A percentile compares a stretch with the other conserved stretches of the same genome.
phyloP scores from a whole-genome alignment of 2,329 filamentous ascomycete species.

The Colletotrichum falcatum region DNA sequence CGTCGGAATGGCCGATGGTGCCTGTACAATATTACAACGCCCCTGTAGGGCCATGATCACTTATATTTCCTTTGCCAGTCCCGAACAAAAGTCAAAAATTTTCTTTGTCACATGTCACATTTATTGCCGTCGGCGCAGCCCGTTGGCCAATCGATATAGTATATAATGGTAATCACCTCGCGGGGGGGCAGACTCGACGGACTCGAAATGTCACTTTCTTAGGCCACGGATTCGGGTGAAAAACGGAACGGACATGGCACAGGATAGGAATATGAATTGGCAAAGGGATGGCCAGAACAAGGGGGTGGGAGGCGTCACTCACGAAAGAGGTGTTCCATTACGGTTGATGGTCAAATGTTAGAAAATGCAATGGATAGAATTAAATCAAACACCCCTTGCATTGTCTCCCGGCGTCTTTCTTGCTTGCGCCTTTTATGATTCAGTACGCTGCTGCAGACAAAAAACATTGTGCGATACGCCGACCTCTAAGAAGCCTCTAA shows the following conservation, averaged over 20 bases:
- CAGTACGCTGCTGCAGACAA: background rate
- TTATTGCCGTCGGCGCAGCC: constrained; percentile 32
- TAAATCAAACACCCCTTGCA: constrained; percentile 33
- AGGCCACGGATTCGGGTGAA: constrained; percentile 32
- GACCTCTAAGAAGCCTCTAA: too few relatives aligned
- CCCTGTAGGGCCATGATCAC: constrained; percentile 40
- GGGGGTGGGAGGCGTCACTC: constrained; percentile 29
- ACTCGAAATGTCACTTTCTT: constrained; percentile 29
- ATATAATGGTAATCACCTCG: constrained; percentile 44
- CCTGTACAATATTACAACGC: constrained; percentile 45
- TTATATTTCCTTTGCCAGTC: constrained; percentile 15
- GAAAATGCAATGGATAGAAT: constrained; percentile 32
- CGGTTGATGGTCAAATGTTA: constrained; percentile 34
- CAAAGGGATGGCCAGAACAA: constrained; percentile 33
- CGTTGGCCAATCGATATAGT: constrained; percentile 38
- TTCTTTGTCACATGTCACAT: constrained; percentile 41
- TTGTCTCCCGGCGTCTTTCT: background rate
- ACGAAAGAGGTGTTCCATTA: constrained; percentile 38
- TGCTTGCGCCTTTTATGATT: background rate
- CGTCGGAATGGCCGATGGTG: constrained; percentile 45
- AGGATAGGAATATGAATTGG: constrained; percentile 34
- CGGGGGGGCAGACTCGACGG: constrained; percentile 36
- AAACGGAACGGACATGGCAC: constrained; percentile 31
- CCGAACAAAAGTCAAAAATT: constrained; percentile 25
- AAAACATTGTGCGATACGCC: too few relatives aligned